A percentile compares a stretch with the other conserved stretches of the same genome.
phyloP scores from a whole-genome alignment of 768 basidiomycete genomes.

The Podaxis sp. region DNA sequence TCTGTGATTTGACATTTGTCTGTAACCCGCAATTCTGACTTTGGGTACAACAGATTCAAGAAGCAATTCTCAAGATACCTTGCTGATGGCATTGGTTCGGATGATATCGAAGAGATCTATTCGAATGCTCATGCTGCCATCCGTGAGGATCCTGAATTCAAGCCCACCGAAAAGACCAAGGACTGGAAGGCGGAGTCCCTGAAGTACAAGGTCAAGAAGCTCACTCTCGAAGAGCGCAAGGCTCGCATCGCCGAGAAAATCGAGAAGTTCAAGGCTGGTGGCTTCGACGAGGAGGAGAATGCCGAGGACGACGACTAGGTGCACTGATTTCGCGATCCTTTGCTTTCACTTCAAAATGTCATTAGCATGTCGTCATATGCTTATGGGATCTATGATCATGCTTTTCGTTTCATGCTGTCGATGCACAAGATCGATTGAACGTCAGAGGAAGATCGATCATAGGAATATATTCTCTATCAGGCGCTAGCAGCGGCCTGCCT shows the following conservation, averaged over 20 bases:
- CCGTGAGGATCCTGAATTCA: slow-evolving; percentile 90
- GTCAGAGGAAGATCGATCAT: slow-evolving; percentile 7
- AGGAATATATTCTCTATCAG: slow-evolving; percentile 1
- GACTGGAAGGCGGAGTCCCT: slow-evolving; percentile 89
- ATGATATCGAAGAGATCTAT: slow-evolving; percentile 97
- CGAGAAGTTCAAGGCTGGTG: slow-evolving; percentile 80
- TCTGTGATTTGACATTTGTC: slow-evolving; percentile 28
- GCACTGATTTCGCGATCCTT: slow-evolving; percentile 8
- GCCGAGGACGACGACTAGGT: slow-evolving; percentile 70
- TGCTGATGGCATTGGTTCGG: slow-evolving; percentile 91
- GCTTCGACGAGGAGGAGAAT: slow-evolving; percentile 52
- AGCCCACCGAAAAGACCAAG: slow-evolving; percentile 82
- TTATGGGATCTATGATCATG: slow-evolving; percentile 8
- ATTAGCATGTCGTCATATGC: slow-evolving; percentile 3
- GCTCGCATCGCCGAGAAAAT: slow-evolving; percentile 86
- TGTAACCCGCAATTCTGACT: slow-evolving; percentile 6
- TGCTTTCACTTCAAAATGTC: neutral
- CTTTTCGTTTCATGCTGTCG: neutral
- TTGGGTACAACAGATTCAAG: slow-evolving; percentile 67
- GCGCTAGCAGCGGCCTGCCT: slow-evolving; percentile 8
- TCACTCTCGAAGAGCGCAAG: slow-evolving; percentile 77
- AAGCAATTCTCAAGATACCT: slow-evolving; percentile 97
- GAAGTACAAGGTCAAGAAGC: slow-evolving; percentile 68
- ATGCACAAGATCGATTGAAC: neutral
- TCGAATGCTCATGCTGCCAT: slow-evolving; percentile 91